Conservation (phyloP, 1,284 basidiomycete genomes). For the Caloboletus inedulis region DNA sequence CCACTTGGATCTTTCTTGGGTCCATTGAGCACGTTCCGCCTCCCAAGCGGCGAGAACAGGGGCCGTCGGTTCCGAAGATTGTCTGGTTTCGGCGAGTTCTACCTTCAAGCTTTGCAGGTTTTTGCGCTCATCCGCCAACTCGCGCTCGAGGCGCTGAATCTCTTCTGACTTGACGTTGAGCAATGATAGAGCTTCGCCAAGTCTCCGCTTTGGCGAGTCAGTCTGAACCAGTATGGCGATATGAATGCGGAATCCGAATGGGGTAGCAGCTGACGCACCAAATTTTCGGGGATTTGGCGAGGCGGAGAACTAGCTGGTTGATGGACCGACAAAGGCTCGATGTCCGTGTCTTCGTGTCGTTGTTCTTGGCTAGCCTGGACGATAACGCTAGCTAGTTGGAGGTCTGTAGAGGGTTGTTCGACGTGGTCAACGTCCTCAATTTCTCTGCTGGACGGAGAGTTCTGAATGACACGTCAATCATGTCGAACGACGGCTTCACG, state of each 20-base stretch:
- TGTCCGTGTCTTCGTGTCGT: conserved; percentile 23
- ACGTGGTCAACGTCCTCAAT: conserved; percentile 12
- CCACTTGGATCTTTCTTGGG: conserved; percentile 25
- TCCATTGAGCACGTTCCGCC: conserved; percentile 28
- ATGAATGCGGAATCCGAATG: neutral
- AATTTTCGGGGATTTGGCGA: conserved; percentile 12
- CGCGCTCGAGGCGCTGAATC: conserved; percentile 33
- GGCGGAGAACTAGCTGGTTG: conserved; percentile 21
- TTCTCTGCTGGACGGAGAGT: neutral
- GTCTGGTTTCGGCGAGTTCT: conserved; percentile 11
- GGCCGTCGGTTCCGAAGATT: conserved; percentile 16
- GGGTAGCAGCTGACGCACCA: conserved; percentile 16
- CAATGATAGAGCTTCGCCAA: conserved; percentile 34
- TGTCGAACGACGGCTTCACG: neutral
- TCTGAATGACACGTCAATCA: conserved; percentile 11
- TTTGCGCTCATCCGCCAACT: conserved; percentile 22
- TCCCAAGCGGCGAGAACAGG: conserved; percentile 22
- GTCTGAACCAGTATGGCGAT: conserved; percentile 12
- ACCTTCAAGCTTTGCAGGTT: conserved; percentile 2
- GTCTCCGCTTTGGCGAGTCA: conserved; percentile 29
- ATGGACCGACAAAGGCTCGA: conserved; percentile 3
- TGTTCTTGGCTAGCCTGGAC: conserved; percentile 31
- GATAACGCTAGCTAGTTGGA: conserved; percentile 26
- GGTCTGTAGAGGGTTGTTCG: conserved; percentile 28
- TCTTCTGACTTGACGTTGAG: conserved; percentile 39